phyloP scores from a whole-genome alignment of 768 basidiomycete species.

The Serendipita sp. region DNA sequence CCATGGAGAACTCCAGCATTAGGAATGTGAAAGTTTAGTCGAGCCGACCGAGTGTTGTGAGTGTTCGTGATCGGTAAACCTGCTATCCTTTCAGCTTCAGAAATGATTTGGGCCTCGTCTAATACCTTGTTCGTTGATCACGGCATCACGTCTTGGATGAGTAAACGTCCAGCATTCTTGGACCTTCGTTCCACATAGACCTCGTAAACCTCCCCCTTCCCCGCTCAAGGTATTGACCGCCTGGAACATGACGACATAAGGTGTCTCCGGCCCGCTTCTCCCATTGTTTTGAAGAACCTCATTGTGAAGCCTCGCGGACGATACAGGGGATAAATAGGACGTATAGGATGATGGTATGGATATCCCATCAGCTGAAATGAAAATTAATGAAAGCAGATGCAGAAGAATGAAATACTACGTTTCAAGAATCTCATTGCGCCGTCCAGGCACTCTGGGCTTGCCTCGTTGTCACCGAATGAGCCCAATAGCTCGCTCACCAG shows the following conservation, averaged over 20 bases:
- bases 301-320: conserved; percentile 82
- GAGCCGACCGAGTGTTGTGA: conserved; percentile 83
- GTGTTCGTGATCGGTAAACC: conserved; percentile 88
- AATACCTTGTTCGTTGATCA: conserved; percentile 54
- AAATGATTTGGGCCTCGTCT: conserved; percentile 8
- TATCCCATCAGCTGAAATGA: conserved; percentile 60
- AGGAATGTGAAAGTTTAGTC: conserved; percentile 80
- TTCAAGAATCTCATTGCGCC: conserved; percentile 90
- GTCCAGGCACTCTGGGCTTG: conserved; percentile 95
- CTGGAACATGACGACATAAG: conserved; percentile 98
- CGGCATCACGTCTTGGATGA: conserved; percentile 72
- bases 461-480: conserved; percentile 96
- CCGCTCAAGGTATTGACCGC: conserved; percentile 82
- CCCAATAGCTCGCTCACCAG: conserved; percentile 91
- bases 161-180: conserved; percentile 98
- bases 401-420: conserved; percentile 28
- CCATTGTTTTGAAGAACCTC: conserved; percentile 43
- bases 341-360: conserved; percentile 96
- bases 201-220: conserved; percentile 39
- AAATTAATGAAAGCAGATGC: neutral
- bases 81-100: conserved; percentile 18
- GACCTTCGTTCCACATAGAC: conserved; percentile 62
- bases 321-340: conserved; percentile 84
- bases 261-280: conserved; percentile 70
- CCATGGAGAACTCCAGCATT: conserved; percentile 90